Base-by-base conservation (phyloP, 352 stramenopile genomes). In the Phytophthora citrophthora region DNA sequence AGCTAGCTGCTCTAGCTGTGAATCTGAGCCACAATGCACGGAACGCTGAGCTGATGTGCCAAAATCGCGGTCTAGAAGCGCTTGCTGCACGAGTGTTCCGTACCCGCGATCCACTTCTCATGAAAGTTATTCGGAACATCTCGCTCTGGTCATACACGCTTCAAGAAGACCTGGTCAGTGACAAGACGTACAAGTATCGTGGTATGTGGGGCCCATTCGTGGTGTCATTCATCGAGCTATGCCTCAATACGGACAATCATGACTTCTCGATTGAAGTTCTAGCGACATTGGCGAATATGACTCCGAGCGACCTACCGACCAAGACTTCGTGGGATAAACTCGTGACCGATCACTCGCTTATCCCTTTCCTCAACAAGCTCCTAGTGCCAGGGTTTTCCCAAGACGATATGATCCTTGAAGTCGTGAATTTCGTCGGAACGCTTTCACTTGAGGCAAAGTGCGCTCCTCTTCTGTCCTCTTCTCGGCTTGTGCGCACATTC, bases 51-150 rank as follows among this genome's bases (percentile, higher is more conserved):
- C 74, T 97, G 52, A 98, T 98, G 87, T 90, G 79, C 53, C 77
- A 93, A 39, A 90, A 96, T 57, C 79, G 85, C 23, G 93, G 92
- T 0, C 71, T 98, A 5, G 88, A 97, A 54, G 87, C 90, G 12
- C 83, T 98, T 5, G 86, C 96, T n/a, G 80, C 91, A 6, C 88
- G 93, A 10, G 84, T 97, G 9, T 81, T 96, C 43, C 86, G 93
- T 15, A 97, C 89, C 7, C 83, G 87, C 8, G 94, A 98, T 55
- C 79, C 85, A 16, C 77, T 98, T 23, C 79, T 98, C n/a, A 95
- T 98, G 77, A 98, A 98, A 67, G 91, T 98, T 15, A 84, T 97
- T 18, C 88, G 89, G 54, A 97, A 97, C 62, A 88, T 99, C 49
- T 91, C 89, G 20, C 70, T 88, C 31, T 98, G 94, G 94, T 97